Evolutionary conservation across 495 filamentous ascomycete species (phyloP), one percentile per base, ranked within the genome.

Genomic region (Neurospora sp.): DNA sequence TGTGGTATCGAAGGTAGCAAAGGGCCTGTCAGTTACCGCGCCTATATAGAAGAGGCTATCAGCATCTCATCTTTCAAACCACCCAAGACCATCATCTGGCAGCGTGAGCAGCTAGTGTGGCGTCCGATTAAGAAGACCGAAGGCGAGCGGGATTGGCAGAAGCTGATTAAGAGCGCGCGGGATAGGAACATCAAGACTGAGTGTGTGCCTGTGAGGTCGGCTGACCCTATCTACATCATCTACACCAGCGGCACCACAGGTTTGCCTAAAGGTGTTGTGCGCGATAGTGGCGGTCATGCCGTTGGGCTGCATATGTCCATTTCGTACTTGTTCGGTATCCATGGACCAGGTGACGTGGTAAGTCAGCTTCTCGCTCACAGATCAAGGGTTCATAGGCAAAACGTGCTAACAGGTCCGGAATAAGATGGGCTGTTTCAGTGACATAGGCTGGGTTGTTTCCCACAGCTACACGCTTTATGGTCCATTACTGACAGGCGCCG

Each of bases 1-100:
- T 98, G 94, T 81, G 94, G 94, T 8, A 94, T 97, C 68, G 94
- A 98, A 75, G 94, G 94, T 10, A 85, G 85, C 71, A 96, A 97
- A 78, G 91, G 89, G 1, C 89, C 92, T 6, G 85, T 90, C 75
- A 75, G 84, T 11, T 97, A 97, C 77, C 88, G 89, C 71, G 87
- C 88, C 0, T 88, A 94, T 70, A 86, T 97, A 22, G 86, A 89
- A 73, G 89, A 89, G n/a, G 91, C 91, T 3, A 83, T 92, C 40
- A 72, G 80, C 44, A 77, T 87, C 20, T 90, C 89, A 68, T 76
- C 75, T 38, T 88, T 89, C 81, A 91, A 91, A 75, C 91, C 91
- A 2, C 82, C 85, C 42, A 88, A 87, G 76, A 87, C 90, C 1
- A 85, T 96, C 35, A 82, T 97, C 48, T 97, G 92, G 72, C 88